A percentile compares a stretch with the other conserved stretches of the same genome.
phyloP scores from a whole-genome alignment of 352 stramenopile genomes.

The Phytophthora boehmeriae region DNA sequence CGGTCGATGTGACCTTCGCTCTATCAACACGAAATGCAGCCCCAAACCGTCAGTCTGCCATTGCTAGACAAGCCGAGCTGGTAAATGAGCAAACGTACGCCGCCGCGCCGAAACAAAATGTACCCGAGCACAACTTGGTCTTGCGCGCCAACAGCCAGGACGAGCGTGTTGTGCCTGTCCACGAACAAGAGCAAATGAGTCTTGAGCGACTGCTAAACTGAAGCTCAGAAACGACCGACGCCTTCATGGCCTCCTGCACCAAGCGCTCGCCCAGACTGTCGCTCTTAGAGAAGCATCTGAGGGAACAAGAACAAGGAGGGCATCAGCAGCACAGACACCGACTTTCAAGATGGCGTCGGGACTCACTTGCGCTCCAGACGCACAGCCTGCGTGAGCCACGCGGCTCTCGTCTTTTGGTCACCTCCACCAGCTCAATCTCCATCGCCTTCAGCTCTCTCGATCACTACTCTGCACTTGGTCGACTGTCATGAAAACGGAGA shows the following conservation, averaged over 20 bases:
- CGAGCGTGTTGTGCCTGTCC: constrained; percentile 43
- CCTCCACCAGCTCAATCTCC: constrained; percentile 29
- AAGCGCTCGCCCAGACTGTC: constrained; percentile 44
- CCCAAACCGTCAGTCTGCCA: background rate
- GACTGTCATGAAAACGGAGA: no score
- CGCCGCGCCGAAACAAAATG: constrained; percentile 48
- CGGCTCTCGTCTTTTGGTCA: constrained; percentile 32
- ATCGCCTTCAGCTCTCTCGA: background rate
- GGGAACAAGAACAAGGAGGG: constrained; percentile 5
- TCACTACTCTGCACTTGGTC: background rate
- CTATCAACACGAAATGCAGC: constrained; percentile 23
- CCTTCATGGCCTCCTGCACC: constrained; percentile 34
- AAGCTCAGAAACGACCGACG: background rate
- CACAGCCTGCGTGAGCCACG: constrained; percentile 35
- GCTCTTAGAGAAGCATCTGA: constrained; percentile 50
- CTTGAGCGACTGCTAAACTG: background rate
- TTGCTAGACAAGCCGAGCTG: constrained; percentile 2
- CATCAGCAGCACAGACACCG: constrained; percentile 16
- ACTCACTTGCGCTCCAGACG: constrained; percentile 16
- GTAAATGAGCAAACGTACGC: constrained; percentile 27
- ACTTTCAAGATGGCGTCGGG: background rate
- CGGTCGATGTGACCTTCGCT: constrained; percentile 48
- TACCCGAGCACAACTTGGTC: constrained; percentile 37
- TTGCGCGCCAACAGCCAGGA: constrained; percentile 34
- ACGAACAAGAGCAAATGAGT: background rate